Evolutionary conservation across 2,329 filamentous ascomycete species (phyloP), one percentile per base, ranked within the genome.

Genomic region (Elsinoe fawcettii): DNA sequence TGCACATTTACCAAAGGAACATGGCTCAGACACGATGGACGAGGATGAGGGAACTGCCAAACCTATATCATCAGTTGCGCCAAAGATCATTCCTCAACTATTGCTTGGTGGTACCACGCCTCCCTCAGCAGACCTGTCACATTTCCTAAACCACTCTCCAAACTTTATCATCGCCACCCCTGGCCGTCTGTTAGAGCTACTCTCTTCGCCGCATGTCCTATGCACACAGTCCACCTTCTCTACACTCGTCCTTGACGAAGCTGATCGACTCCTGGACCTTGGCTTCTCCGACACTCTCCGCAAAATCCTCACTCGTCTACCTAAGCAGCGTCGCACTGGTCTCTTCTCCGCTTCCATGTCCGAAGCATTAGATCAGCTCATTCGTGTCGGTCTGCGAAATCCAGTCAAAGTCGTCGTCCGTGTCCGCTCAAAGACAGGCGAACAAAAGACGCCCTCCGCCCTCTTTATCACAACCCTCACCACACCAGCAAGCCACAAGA

Each of bases 261-360:
- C 92, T 51, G 93, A 99, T 71, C 81, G 93, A 59, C 75, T 99
- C 23, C 77, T 99, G 9, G 93, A 99, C 72, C 79, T 97, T 20
- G 93, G 95, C 5, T 97, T 99, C 73, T 93, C 95, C 70, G 85
- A 88, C 57, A 90, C 96, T 63, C 73, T 99, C 25, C 89, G 93
- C 64, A 88, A 84, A 57, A 96, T 97, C 39, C 75, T 99, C 20
- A 82, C 83, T 0, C 81, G 87, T 14, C 74, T 99, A 5, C 93
- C 93, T 0, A 99, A 99, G 68, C 93, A 99, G 70, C 80, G 93
- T 54, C 81, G 93, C 51, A 99, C 93, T 0, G 93, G 93, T 0
- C 75, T 99, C 0, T 99, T 97, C 73, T 96, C 90, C 66, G 93
- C 93, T 11, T 95, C 88, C 66, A 88, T 99, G n/a, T 93, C 87